A percentile compares a stretch with the other conserved stretches of the same genome.
These are phyloP conservation scores for Haplosporangium gracile DNA, from an alignment of 192 early-diverging fungal species.

Conservation along the genomic window DNA sequence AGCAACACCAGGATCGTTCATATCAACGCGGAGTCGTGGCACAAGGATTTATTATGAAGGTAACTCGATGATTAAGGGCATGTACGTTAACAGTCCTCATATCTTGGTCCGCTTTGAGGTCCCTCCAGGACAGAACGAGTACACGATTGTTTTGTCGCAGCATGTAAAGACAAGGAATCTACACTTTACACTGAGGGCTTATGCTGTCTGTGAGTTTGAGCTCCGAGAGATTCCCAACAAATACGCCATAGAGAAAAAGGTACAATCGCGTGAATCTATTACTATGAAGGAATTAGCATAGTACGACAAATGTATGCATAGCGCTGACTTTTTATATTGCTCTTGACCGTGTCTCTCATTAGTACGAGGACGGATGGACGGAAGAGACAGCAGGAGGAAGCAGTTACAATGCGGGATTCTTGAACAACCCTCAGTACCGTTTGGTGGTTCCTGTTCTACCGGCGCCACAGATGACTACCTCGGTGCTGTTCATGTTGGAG, in stretches of 20 bases:
- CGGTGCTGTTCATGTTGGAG: slow-evolving; percentile 73
- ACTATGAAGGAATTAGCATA: not conserved
- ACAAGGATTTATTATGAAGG: slow-evolving; percentile 47
- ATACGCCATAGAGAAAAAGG: slow-evolving; percentile 69
- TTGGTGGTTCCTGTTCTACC: slow-evolving; percentile 70
- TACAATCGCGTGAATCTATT: slow-evolving; percentile 13
- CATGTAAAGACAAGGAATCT: slow-evolving; percentile 77
- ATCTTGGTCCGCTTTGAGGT: slow-evolving; percentile 77
- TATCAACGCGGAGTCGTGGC: slow-evolving; percentile 58
- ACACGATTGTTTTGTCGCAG: slow-evolving; percentile 88
- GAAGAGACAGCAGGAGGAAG: slow-evolving; percentile 84
- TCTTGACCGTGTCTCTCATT: not conserved
- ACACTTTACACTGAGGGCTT: slow-evolving; percentile 83
- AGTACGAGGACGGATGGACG: slow-evolving; percentile 74
- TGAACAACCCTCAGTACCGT: slow-evolving; percentile 86
- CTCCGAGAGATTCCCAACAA: slow-evolving; percentile 73
- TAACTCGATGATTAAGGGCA: slow-evolving; percentile 69
- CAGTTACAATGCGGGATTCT: slow-evolving; percentile 73
- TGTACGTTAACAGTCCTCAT: slow-evolving; percentile 91
- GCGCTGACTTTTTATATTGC: too few relatives aligned
- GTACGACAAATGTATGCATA: not conserved
- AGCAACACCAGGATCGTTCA: not conserved
- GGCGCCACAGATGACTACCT: slow-evolving; percentile 41
- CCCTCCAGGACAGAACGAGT: slow-evolving; percentile 65
- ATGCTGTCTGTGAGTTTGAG: slow-evolving; percentile 72